Evolutionary conservation across 371 early-diverging fungal genomes (phyloP).

Genomic region (Apophysomyces elegans): DNA sequence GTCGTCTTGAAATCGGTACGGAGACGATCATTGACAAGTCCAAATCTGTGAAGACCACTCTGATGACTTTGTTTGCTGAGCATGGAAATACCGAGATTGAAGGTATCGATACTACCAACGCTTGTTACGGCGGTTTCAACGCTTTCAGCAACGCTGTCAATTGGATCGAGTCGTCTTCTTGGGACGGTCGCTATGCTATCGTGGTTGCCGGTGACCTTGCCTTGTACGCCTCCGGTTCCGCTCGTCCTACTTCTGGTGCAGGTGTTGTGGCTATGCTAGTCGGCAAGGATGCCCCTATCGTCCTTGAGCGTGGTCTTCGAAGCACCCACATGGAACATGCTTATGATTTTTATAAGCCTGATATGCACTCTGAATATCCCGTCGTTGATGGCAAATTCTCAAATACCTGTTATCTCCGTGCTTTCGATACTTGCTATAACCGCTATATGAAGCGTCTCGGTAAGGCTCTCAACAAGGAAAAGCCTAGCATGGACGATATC

Average conservation of each 20-base stretch:
- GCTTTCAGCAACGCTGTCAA: slow-evolving; percentile 96
- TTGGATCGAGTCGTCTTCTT: slow-evolving; percentile 93
- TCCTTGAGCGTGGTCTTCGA: slow-evolving; percentile 89
- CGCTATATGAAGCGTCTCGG: slow-evolving; percentile 82
- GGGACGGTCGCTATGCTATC: slow-evolving; percentile 92
- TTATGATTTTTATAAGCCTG: slow-evolving; percentile 98
- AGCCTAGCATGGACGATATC: slow-evolving; percentile 67
- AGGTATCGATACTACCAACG: slow-evolving; percentile 97
- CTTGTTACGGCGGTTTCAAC: slow-evolving; percentile 98
- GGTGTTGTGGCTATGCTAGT: slow-evolving; percentile 95
- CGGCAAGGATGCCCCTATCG: slow-evolving; percentile 94
- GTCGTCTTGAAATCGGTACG: slow-evolving; percentile 97
- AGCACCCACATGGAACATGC: slow-evolving; percentile 95
- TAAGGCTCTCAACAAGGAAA: slow-evolving; percentile 46
- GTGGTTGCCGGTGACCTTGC: slow-evolving; percentile 98
- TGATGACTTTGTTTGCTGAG: slow-evolving; percentile 93
- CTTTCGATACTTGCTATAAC: slow-evolving; percentile 88
- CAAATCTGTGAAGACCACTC: slow-evolving; percentile 95
- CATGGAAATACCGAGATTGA: slow-evolving; percentile 93
- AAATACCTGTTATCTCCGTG: slow-evolving; percentile 90
- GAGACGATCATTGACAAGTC: slow-evolving; percentile 98
- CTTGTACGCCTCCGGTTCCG: slow-evolving; percentile 90
- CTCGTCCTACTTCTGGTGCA: slow-evolving; percentile 96
- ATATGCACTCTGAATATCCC: slow-evolving; percentile 94
- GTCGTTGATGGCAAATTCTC: slow-evolving; percentile 95